These are phyloP conservation scores for Aspergillus hortae DNA, from an alignment of 2,329 filamentous ascomycete genomes.

Conservation along the genomic window DNA sequence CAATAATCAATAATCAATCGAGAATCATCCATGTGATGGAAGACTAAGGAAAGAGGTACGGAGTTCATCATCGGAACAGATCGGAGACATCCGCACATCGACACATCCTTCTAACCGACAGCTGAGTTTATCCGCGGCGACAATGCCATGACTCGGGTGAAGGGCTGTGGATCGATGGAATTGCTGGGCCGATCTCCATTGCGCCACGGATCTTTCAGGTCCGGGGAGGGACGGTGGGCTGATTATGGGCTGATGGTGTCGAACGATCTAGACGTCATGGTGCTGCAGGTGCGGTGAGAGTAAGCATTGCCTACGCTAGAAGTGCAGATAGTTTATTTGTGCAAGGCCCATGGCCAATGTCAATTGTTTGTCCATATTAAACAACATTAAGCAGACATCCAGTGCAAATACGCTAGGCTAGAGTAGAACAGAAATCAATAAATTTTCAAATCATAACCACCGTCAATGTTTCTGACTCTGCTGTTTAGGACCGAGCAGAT, in stretches of 20 bases:
- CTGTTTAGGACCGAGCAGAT: constrained; percentile 34
- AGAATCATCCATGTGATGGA: neutral
- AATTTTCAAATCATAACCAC: neutral
- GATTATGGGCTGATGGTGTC: neutral
- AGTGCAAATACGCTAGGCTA: neutral
- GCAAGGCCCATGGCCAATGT: neutral
- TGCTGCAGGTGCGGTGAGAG: neutral
- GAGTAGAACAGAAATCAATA: neutral
- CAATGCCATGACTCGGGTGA: neutral
- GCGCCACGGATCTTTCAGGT: neutral
- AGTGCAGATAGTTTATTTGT: neutral
- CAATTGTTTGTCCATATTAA: no score
- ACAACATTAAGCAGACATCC: neutral
- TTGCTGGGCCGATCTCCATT: neutral
- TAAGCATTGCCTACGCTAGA: neutral
- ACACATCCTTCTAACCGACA: neutral
- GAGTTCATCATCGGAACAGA: neutral
- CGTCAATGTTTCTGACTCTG: constrained; percentile 10
- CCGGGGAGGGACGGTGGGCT: neutral
- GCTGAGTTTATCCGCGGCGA: neutral
- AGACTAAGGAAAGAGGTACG: neutral
- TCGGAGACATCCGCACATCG: neutral
- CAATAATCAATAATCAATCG: neutral
- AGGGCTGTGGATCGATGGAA: neutral
- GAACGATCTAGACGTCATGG: neutral